Percentiles rank a stretch among this genome's conserved stretches.
These are phyloP conservation scores for Pistacia integerrima DNA, from an alignment of 345 rosid genomes.

Conservation along the genomic window DNA sequence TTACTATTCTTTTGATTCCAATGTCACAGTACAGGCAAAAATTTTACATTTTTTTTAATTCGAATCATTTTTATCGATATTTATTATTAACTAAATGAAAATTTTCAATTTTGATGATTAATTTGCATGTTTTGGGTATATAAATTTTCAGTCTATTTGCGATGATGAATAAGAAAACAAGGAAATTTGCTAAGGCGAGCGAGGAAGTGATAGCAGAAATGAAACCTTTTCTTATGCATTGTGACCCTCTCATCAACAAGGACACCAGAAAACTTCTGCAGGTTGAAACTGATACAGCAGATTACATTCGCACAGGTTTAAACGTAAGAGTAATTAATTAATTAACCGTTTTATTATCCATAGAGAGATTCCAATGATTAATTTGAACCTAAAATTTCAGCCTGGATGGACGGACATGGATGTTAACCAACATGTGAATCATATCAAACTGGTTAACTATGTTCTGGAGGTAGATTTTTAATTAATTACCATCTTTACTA, in stretches of 20 bases:
- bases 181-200: conserved; percentile 20
- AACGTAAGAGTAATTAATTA: not conserved
- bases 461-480: conserved; percentile 3
- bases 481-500: not conserved
- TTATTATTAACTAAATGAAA: too few relatives aligned
- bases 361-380: too few relatives aligned
- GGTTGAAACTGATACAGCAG: conserved; percentile 19
- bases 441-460: conserved; percentile 17
- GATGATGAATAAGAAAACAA: conserved; percentile 36
- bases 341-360: too few relatives aligned
- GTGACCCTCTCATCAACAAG: conserved; percentile 9
- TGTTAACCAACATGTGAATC: conserved; percentile 24
- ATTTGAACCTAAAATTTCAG: not conserved
- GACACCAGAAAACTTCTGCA: not conserved
- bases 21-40: too few relatives aligned
- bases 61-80: too few relatives aligned
- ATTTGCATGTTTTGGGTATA: not conserved
- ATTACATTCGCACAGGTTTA: conserved; percentile 9
- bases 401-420: conserved; percentile 28
- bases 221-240: not conserved
- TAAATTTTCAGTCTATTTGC: conserved; percentile 10
- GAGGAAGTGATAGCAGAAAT: conserved; percentile 22
- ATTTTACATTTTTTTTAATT: too few relatives aligned
- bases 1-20: too few relatives aligned
- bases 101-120: too few relatives aligned